Evolutionary conservation across 2,329 filamentous ascomycete species (phyloP), one percentile per base, ranked within the genome.

Genomic region (Diplodia sapinea): DNA sequence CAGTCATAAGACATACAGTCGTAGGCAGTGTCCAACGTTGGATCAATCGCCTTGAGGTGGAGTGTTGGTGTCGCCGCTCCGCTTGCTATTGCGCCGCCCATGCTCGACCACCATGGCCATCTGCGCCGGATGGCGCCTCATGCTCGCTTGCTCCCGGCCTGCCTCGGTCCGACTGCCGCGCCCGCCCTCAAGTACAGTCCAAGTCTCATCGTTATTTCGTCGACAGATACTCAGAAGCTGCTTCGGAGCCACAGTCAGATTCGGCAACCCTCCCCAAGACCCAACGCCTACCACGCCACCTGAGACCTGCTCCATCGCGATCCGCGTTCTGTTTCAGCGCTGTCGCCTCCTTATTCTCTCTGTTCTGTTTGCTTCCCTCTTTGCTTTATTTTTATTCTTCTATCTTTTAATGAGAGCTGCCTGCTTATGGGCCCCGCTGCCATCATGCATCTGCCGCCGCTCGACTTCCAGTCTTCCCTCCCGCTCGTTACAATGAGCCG

Each of bases 401-500:
- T 29, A 26, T 26, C 26, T 38, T 49, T 26, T 50, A 29, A 62
- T 40, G 54, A 33, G 20, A 20, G 12, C 54, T 62, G 40, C 57
- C 57, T n/a, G 59, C 43, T 17, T 13, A 63, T 63, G 59, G 59
- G 31, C 11, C 47, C 59, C 15, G 31, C 43, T 23, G 59, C 50
- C 59, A 31, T 31, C 59, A 79, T 79, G 77, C 77, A 78, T 65
- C 71, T 78, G 17, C 75, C 78, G 38, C 65, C 65, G 29, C 72
- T 78, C 51, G 74, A 78, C 69, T 71, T 78, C 69, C 72, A 73
- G 38, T 70, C 65, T 4, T 66, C 75, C 61, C 75, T 75, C 68
- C 73, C 75, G 11, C 63, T 76, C 61, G 71, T 72, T 65, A 76
- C 74, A 68, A 79, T 79, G 77, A 76, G 75, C 70, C 73, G 54